Conservation (phyloP, 202 grass and related monocot species). For the Setaria italica region DNA sequence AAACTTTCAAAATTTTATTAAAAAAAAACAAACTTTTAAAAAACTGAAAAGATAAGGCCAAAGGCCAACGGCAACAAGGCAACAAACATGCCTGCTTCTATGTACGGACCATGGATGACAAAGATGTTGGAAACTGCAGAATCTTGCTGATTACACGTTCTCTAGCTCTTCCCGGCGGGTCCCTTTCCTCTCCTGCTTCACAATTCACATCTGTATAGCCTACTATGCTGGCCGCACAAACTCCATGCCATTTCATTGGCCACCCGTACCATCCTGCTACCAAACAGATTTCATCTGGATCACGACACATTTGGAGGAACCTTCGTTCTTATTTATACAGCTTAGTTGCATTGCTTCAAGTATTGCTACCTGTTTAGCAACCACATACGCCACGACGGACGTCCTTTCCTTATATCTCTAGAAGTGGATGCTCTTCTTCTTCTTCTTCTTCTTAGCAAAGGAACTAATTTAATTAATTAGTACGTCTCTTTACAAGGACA, state of each 20-base stretch:
- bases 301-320: not conserved
- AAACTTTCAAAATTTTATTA: not conserved
- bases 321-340: not conserved
- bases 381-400: too few species aligned
- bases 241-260: not conserved
- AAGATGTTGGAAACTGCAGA: not conserved
- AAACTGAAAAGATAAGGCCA: not conserved
- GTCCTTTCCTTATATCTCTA: not conserved
- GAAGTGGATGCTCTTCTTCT: not conserved
- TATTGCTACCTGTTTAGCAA: too few species aligned
- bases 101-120: not conserved
- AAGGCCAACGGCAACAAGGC: not conserved
- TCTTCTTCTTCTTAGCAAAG: not conserved
- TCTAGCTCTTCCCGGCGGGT: not conserved
- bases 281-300: not conserved
- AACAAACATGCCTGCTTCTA: not conserved
- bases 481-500: slow-evolving; percentile 1
- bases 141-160: not conserved
- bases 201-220: too few species aligned
- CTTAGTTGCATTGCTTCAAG: too few species aligned
- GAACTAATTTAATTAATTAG: not conserved
- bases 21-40: not conserved
- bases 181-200: not conserved
- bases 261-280: not conserved
- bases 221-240: too few species aligned